Evolutionary conservation across 495 filamentous ascomycete species (phyloP), one percentile per base, ranked within the genome.

Genomic region (Thozetella sp.): DNA sequence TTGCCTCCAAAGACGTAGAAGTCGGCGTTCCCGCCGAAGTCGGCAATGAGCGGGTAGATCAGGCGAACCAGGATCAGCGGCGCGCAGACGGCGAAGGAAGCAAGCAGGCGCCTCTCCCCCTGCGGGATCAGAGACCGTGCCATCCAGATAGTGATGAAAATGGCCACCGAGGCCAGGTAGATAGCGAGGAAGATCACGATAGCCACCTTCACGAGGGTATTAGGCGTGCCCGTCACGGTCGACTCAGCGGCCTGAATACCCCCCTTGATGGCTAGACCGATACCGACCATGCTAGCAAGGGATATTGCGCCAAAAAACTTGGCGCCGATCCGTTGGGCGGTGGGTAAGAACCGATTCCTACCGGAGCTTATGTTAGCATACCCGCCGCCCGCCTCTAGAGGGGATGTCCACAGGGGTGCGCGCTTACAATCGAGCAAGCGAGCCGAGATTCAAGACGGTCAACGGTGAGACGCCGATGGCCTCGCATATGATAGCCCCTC

Each of bases 11-110:
- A 12, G 23, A 51, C 56, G 58, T 37, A 68, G 57, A 73, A 73
- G 26, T n/a, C n/a, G 13, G 63, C 60, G 25, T 65, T 58, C 22
- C 58, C 50, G 2, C 55, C 57, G 45, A 64, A 68, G 34, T 62
- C 53, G 20, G 64, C 56, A 45, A 67, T 52, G 30, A 62, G 63
- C 11, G 66, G 61, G 61, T 74, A 74, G 58, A 56, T 40, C 37
- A 74, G 54, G 19, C 72, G 67, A 15, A 74, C 60, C 15, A 72
- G 64, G 55, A 71, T 64, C 25, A 72, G 65, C 17, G 72, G 72
- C 46, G 71, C 59, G 24, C 61, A 73, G 17, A 66, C 55, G 15
- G 65, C 67, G 10, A 71, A 62, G 54, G 60, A 60, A 12, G 68
- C 37, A 15, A 75, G 54, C 3, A 73, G 46, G 13, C 72, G 70